Conservation (phyloP, 2,329 filamentous ascomycete genomes). For the Chaetomiaceae sp. region DNA sequence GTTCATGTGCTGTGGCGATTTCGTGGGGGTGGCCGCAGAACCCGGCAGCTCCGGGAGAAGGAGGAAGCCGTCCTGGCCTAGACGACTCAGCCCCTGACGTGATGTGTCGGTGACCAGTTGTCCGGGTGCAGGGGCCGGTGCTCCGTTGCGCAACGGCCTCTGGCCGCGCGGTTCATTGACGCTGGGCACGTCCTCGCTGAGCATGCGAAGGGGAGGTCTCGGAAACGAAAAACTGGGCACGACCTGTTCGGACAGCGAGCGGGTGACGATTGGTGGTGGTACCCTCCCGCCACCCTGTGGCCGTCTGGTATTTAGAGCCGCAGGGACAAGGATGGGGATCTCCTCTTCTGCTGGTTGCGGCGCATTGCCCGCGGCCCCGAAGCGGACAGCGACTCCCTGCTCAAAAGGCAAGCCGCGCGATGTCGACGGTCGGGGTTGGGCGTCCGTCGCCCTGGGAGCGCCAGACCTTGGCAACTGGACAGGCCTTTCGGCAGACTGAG, state of each 20-base stretch:
- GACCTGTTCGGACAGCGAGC: background rate
- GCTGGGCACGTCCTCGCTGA: background rate
- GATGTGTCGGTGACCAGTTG: background rate
- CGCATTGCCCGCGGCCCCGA: background rate
- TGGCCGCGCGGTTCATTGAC: background rate
- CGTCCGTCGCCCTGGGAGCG: background rate
- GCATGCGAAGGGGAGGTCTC: background rate
- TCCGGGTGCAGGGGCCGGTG: background rate
- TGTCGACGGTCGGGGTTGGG: background rate
- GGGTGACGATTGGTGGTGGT: background rate
- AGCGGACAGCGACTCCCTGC: background rate
- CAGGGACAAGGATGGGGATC: background rate
- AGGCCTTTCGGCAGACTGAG: background rate
- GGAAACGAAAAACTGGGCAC: constrained; percentile 9
- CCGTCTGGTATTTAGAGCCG: background rate
- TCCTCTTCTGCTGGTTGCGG: background rate
- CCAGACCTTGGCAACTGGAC: background rate
- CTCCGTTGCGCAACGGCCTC: background rate
- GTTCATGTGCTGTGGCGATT: background rate
- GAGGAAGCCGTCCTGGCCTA: background rate
- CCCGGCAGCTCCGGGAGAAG: constrained; percentile 6
- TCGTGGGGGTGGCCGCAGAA: constrained; percentile 4
- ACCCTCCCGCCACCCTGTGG: background rate
- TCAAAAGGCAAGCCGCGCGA: background rate
- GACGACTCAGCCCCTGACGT: background rate